Evolutionary conservation across 2,329 filamentous ascomycete species (phyloP).

Genomic region (Botrytis tulipae): DNA sequence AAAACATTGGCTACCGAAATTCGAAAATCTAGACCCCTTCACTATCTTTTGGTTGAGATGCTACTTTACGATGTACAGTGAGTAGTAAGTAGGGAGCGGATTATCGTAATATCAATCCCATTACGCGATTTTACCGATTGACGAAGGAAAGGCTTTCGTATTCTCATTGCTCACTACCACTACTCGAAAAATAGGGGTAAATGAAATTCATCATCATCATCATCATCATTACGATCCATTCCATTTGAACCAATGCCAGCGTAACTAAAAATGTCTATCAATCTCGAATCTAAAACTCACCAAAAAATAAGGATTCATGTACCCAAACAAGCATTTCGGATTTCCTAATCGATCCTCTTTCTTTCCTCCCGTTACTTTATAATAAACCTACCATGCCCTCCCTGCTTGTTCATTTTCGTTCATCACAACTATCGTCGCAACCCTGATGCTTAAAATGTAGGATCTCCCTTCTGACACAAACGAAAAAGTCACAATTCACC

Average conservation of each 20-base stretch:
- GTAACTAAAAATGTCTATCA: background rate
- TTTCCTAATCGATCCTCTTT: background rate
- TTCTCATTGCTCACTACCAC: background rate
- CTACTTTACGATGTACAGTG: background rate
- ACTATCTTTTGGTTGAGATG: background rate
- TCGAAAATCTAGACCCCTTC: background rate
- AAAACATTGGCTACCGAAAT: background rate
- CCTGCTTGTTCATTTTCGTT: background rate
- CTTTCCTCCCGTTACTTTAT: background rate
- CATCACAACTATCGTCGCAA: background rate
- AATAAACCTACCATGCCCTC: background rate
- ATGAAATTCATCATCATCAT: background rate
- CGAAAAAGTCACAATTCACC: background rate
- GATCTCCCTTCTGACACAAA: background rate
- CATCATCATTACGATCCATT: background rate
- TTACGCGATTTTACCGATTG: background rate
- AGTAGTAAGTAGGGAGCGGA: background rate
- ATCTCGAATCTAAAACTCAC: background rate
- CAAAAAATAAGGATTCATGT: background rate
- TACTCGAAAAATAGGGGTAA: background rate
- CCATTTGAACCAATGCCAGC: background rate
- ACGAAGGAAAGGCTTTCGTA: background rate
- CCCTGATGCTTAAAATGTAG: background rate
- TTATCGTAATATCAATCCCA: background rate
- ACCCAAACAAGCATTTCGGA: background rate